These are phyloP conservation scores for Sodiomyces alkalinus DNA, from an alignment of 2,329 filamentous ascomycete species.

Conservation along the genomic window DNA sequence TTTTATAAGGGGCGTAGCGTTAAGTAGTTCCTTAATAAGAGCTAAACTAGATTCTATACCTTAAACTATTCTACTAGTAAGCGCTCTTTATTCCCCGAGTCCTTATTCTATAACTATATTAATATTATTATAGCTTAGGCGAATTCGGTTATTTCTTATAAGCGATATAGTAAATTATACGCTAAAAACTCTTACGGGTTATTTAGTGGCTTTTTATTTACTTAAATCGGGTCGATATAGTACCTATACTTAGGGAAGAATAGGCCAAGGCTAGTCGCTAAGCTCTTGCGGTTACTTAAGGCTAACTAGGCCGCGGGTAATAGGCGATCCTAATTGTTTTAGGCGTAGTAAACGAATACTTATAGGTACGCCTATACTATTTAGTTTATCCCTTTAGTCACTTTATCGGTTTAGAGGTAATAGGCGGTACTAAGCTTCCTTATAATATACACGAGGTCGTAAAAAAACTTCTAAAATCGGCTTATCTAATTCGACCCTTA, in stretches of 20 bases:
- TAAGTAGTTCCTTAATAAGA: neutral
- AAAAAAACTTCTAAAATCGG: conserved; percentile 1
- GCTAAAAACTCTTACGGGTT: neutral
- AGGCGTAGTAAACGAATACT: neutral
- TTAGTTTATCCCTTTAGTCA: neutral
- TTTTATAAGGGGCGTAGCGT: neutral
- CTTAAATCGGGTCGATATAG: neutral
- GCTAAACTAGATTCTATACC: neutral
- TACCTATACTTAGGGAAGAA: no score
- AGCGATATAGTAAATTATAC: neutral
- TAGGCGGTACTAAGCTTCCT: conserved; percentile 1
- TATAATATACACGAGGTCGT: neutral
- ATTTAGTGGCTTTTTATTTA: no score
- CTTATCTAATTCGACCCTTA: neutral
- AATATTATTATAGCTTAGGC: neutral
- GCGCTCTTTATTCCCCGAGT: neutral
- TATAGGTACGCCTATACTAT: conserved; percentile 1
- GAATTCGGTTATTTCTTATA: neutral
- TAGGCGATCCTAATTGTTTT: neutral
- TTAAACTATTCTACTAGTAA: neutral
- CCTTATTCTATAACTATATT: neutral
- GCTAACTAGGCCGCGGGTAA: neutral
- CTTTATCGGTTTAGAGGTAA: conserved; percentile 1
- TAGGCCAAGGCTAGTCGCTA: no score
- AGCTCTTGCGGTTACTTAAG: neutral